These are phyloP conservation scores for Xylaria sp. DNA, from an alignment of 2,329 filamentous ascomycete genomes.

Conservation along the genomic window DNA sequence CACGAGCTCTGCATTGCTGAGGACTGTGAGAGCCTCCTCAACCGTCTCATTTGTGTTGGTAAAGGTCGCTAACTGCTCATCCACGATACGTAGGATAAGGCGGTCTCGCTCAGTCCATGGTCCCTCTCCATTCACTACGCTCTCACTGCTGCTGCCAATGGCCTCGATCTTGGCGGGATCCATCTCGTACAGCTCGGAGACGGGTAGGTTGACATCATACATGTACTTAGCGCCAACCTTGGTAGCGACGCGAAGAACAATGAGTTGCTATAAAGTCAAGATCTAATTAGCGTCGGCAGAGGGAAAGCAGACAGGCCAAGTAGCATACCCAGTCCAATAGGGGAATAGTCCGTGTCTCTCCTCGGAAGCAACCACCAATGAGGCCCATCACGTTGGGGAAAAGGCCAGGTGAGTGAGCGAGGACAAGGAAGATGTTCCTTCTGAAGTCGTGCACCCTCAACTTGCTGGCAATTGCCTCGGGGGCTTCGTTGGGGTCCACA, in stretches of 20 bases:
- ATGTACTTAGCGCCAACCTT: background rate
- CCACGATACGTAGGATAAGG: background rate
- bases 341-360: background rate
- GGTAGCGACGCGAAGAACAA: background rate
- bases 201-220: background rate
- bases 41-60: background rate
- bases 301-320: background rate
- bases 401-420: background rate
- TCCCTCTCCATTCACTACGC: background rate
- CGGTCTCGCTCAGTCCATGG: background rate
- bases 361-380: background rate
- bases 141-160: background rate
- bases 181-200: background rate
- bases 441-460: background rate
- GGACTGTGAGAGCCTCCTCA: background rate
- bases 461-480: background rate
- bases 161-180: background rate
- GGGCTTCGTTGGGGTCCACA: background rate
- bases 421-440: background rate
- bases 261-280: background rate
- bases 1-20: background rate
- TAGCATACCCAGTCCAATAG: background rate
- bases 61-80: background rate
- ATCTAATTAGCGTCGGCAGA: background rate
- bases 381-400: background rate